Percentiles rank a stretch among this genome's conserved stretches.
These are phyloP conservation scores for Grosmannia huntii DNA, from an alignment of 2,329 filamentous ascomycete genomes.

Conservation along the genomic window DNA sequence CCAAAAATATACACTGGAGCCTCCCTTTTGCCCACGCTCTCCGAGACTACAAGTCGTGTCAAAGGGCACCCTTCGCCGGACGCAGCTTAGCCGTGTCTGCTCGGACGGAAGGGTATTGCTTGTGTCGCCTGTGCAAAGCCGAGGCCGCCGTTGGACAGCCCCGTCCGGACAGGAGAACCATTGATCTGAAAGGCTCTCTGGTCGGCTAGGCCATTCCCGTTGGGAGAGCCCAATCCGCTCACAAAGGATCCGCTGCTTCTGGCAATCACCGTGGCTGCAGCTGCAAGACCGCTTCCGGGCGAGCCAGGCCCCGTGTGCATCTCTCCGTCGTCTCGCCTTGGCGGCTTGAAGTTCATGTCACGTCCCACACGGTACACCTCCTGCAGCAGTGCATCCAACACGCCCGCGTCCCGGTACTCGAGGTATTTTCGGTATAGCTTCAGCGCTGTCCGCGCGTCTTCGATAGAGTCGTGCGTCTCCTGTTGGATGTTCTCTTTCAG, in stretches of 20 bases:
- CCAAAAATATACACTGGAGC: background rate
- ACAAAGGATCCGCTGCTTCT: background rate
- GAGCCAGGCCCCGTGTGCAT: background rate
- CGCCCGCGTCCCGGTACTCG: constrained; percentile 76
- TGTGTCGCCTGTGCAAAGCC: background rate
- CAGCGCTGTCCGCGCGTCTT: constrained; percentile 83
- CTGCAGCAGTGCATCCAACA: constrained; percentile 70
- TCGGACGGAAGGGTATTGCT: background rate
- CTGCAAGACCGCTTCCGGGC: background rate
- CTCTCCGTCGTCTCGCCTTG: constrained; percentile 30
- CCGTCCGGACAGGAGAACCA: background rate
- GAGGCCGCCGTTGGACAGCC: background rate
- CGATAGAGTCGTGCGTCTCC: constrained; percentile 86
- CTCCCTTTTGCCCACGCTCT: background rate
- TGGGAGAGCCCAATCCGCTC: background rate
- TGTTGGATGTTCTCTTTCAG: constrained; percentile 90
- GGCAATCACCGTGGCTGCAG: too few species aligned
- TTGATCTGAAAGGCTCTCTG: too few species aligned
- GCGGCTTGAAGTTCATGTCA: constrained; percentile 38
- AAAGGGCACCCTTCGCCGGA: background rate
- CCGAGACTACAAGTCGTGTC: background rate
- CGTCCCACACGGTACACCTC: constrained; percentile 57
- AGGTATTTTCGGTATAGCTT: constrained; percentile 81
- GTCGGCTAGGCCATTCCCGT: too few species aligned
- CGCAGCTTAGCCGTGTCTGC: background rate